Percentiles rank a stretch among this genome's conserved stretches.
Evolutionary conservation across 345 rosid species (phyloP).

Genomic region (Moricandia moricandioides): DNA sequence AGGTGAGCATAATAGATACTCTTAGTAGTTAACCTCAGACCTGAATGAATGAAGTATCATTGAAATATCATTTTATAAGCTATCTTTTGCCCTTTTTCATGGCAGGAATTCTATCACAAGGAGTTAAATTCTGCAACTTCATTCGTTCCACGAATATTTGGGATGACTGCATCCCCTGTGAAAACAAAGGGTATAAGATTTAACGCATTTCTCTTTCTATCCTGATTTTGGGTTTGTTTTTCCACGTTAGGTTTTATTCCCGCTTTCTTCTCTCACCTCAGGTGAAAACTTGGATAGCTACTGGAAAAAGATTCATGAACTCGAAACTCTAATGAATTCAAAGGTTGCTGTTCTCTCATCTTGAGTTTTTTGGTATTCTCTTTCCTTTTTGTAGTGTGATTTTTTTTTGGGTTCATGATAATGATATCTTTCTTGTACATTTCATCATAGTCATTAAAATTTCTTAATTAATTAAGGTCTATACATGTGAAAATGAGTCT

Average conservation of each 20-base stretch:
- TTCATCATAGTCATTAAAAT: neutral
- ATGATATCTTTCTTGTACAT: neutral
- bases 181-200: slow-evolving; percentile 59
- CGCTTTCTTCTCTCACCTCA: slow-evolving; percentile 23
- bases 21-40: neutral
- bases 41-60: neutral
- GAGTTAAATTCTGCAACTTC: slow-evolving; percentile 34
- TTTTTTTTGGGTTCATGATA: neutral
- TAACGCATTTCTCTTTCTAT: slow-evolving; percentile 6
- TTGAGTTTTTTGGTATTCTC: neutral
- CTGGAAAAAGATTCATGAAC: slow-evolving; percentile 57
- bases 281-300: slow-evolving; percentile 44
- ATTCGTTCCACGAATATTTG: slow-evolving; percentile 72
- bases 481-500: slow-evolving; percentile 62
- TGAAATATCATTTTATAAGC: neutral
- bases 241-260: neutral
- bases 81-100: neutral
- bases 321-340: slow-evolving; percentile 73
- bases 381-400: neutral
- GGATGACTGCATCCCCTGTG: slow-evolving; percentile 94
- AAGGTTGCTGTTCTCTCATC: slow-evolving; percentile 55
- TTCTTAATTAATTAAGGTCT: slow-evolving; percentile 51
- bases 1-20: slow-evolving; percentile 46
- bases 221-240: neutral
- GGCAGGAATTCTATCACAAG: slow-evolving; percentile 79